Conservation (phyloP, 352 stramenopile genomes). For the Stramenopiles sp. region DNA sequence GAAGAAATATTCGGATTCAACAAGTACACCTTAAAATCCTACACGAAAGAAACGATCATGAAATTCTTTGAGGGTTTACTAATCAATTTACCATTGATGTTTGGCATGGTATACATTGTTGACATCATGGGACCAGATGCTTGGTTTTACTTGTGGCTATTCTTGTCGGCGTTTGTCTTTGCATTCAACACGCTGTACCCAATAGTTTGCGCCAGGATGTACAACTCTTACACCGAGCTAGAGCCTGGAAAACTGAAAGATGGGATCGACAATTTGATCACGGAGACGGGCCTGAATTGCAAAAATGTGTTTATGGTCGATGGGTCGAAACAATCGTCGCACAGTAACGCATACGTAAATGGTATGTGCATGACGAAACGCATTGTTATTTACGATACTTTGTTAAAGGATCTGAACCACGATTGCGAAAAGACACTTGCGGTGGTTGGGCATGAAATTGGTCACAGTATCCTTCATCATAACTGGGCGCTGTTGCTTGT, state of each 20-base stretch:
- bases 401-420: background rate
- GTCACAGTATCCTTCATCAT: background rate
- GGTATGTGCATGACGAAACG: background rate
- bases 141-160: constrained; percentile 3
- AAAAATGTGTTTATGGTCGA: constrained; percentile 3
- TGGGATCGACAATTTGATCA: background rate
- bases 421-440: background rate
- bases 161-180: background rate
- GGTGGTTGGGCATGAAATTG: constrained; percentile 5
- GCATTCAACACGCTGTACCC: background rate
- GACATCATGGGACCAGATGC: background rate
- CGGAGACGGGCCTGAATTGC: background rate
- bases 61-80: background rate
- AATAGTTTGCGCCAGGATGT: background rate
- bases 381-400: constrained; percentile 4
- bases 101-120: constrained; percentile 4
- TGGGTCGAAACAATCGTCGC: background rate
- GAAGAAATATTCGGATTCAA: constrained; percentile 3
- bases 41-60: background rate
- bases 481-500: background rate
- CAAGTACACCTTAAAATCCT: background rate
- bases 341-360: background rate
- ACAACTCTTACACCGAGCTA: background rate
- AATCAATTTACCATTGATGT: background rate
- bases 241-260: background rate